Conservation (phyloP, 2,329 filamentous ascomycete species). For the Neonectria punicea region DNA sequence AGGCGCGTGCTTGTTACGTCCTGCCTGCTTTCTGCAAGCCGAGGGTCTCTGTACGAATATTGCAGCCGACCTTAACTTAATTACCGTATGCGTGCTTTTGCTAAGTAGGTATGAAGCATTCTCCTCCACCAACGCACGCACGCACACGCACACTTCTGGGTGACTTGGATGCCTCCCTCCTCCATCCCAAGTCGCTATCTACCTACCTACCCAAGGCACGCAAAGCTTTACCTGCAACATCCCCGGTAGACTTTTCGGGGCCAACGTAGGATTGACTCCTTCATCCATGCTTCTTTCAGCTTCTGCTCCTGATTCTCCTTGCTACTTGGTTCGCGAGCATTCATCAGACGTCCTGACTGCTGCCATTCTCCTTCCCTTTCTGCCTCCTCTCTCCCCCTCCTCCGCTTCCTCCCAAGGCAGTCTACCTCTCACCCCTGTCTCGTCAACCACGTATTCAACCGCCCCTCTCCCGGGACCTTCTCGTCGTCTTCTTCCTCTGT, state of each 20-base stretch:
- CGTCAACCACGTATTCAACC: conserved; percentile 4
- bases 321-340: conserved; percentile 1
- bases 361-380: neutral
- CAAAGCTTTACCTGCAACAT: conserved; percentile 22
- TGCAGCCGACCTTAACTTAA: too few relatives aligned
- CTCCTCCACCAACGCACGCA: neutral
- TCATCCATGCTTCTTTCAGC: conserved; percentile 13
- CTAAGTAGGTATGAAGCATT: neutral
- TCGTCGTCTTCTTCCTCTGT: neutral
- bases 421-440: neutral
- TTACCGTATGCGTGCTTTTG: conserved; percentile 2
- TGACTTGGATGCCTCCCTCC: conserved; percentile 17
- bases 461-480: neutral
- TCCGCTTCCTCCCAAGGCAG: neutral
- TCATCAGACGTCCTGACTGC: neutral
- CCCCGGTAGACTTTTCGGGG: conserved; percentile 14
- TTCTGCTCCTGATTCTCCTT: neutral
- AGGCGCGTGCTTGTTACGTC: conserved; percentile 5
- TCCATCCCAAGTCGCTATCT: conserved; percentile 23
- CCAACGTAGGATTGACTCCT: conserved; percentile 22
- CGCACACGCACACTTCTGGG: neutral
- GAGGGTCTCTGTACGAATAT: too few relatives aligned
- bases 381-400: neutral
- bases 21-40: conserved; percentile 12
- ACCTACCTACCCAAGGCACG: neutral